Evolutionary conservation across 1,139 yeast genomes (phyloP).

Genomic region (Yamadazyma dushanensis): DNA sequence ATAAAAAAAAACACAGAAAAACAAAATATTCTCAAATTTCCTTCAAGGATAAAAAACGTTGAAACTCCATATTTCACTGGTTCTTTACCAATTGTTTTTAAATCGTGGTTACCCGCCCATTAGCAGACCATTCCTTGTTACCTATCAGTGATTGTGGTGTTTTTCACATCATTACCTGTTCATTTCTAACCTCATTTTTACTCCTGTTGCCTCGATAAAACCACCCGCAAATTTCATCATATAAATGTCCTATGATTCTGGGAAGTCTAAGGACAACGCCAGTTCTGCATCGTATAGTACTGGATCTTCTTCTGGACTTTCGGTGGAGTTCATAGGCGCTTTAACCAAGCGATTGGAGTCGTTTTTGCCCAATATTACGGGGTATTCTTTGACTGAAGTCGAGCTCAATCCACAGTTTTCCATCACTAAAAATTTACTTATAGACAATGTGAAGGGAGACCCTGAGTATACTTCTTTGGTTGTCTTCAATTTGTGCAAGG

Average conservation of each 20-base stretch:
- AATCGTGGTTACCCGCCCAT: neutral
- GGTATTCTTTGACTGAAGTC: slow-evolving; percentile 42
- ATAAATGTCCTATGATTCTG: neutral
- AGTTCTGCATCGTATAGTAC: neutral
- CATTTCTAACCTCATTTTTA: too few relatives aligned
- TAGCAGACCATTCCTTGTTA: too few relatives aligned
- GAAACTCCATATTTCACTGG: neutral
- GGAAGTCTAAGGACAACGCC: neutral
- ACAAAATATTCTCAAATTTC: slow-evolving; percentile 3
- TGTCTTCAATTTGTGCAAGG: slow-evolving; percentile 17
- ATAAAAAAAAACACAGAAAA: neutral
- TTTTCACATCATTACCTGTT: too few relatives aligned
- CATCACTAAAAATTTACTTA: slow-evolving; percentile 31
- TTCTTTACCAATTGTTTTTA: neutral
- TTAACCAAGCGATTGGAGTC: slow-evolving; percentile 31
- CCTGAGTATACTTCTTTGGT: slow-evolving; percentile 2
- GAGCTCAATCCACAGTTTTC: slow-evolving; percentile 44
- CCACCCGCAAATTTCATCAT: neutral
- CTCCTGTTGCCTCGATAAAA: too few relatives aligned
- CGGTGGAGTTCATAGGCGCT: slow-evolving; percentile 20
- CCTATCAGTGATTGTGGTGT: too few relatives aligned
- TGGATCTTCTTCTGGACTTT: neutral
- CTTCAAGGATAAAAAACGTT: slow-evolving; percentile 4
- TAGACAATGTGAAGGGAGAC: slow-evolving; percentile 20
- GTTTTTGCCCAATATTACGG: slow-evolving; percentile 41